Conservation (phyloP, 202 grass and related monocot species). For the Digitaria exilis region DNA sequence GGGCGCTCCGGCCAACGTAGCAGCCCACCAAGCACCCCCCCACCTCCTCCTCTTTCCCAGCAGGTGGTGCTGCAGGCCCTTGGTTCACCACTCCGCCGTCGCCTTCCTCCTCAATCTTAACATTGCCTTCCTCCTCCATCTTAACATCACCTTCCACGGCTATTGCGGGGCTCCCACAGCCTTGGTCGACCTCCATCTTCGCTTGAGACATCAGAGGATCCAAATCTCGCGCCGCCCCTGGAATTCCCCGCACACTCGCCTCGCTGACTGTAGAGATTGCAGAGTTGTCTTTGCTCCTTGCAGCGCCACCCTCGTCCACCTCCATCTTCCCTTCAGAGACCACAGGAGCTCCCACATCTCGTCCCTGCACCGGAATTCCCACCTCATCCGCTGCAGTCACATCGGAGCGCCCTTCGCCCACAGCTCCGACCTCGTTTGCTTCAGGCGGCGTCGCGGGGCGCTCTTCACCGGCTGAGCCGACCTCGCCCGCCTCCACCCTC, state of each 20-base stretch:
- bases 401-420: not conserved
- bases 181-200: not conserved
- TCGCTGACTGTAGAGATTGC: not conserved
- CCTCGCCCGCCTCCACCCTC: not conserved
- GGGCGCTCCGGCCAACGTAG: slow-evolving; percentile 44
- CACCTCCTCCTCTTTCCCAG: slow-evolving; percentile 15
- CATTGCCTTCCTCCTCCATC: not conserved
- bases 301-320: not conserved
- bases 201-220: not conserved
- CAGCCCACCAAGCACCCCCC: slow-evolving; percentile 48
- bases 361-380: not conserved
- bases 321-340: not conserved
- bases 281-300: not conserved
- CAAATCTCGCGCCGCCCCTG: not conserved
- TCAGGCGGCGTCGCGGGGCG: not conserved
- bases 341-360: not conserved
- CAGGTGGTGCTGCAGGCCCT: not conserved
- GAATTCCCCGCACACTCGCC: not conserved
- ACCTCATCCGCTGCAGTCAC: not conserved
- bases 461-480: not conserved
- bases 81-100: slow-evolving; percentile 22
- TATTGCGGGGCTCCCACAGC: not conserved
- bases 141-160: not conserved
- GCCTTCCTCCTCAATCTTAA: slow-evolving; percentile 2
- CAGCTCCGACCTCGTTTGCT: not conserved